Percentiles rank a stretch among this genome's conserved stretches.
Conservation (phyloP, 495 filamentous ascomycete species). For the Penicillium argentinense region DNA sequence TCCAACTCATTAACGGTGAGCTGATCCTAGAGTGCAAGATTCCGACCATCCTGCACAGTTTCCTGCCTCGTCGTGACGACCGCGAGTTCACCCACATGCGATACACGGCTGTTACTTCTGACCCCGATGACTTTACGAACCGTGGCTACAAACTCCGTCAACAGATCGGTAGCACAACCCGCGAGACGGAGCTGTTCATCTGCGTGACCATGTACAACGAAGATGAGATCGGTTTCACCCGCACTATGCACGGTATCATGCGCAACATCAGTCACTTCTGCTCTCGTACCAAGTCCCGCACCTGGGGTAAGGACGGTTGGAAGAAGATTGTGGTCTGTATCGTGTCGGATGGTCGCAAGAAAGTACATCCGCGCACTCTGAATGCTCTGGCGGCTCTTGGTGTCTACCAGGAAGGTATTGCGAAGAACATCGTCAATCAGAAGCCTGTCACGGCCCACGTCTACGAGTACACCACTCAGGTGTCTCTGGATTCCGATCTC, state of each 20-base stretch:
- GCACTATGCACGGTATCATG: constrained; percentile 99
- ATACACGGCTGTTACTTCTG: constrained; percentile 99
- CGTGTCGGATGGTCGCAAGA: constrained; percentile 89
- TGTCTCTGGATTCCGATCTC: constrained; percentile 89
- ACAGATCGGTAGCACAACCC: constrained; percentile 77
- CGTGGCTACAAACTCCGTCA: constrained; percentile 94
- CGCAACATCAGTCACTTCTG: constrained; percentile 97
- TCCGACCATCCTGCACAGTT: constrained; percentile 93
- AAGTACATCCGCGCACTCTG: constrained; percentile 89
- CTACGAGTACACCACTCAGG: constrained; percentile 98
- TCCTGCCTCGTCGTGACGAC: constrained; percentile 87
- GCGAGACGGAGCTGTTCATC: constrained; percentile 98
- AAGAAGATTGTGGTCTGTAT: constrained; percentile 99
- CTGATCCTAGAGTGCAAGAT: constrained; percentile 99
- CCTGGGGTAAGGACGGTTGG: constrained; percentile 97
- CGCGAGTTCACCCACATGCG: constrained; percentile 99
- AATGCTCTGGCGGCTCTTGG: constrained; percentile 97
- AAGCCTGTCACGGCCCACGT: constrained; percentile 85
- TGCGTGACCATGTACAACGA: constrained; percentile 99
- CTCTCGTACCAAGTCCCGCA: constrained; percentile 84
- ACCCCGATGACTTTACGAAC: constrained; percentile 89
- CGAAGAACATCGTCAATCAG: constrained; percentile 96
- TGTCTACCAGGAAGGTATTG: constrained; percentile 98
- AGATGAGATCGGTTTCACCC: constrained; percentile 90
- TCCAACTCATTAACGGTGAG: constrained; percentile 93